Base-by-base conservation (phyloP, 371 early-diverging fungal species). In the Actinomucor elegans region DNA sequence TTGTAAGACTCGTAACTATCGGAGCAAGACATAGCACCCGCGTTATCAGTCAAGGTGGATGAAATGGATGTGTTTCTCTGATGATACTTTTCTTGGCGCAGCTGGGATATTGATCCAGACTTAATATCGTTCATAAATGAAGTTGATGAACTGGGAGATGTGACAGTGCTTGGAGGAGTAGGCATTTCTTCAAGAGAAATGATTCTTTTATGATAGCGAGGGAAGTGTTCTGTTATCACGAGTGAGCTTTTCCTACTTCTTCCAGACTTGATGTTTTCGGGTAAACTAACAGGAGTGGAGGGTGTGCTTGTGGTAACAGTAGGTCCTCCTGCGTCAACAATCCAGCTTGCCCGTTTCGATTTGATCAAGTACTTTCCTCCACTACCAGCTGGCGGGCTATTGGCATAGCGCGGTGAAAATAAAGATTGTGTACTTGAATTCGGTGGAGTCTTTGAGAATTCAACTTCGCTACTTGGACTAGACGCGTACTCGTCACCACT, bases 351-450 rank as follows among this genome's bases (percentile, higher is more conserved):
- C 33, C 67, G 42, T 21, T 67, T 67, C 14, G 67, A 55, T 43
- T 61, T 66, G 2, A 59, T 34, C 59, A 63, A 59, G 32, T 59
- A 67, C 41, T 59, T 67, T 14, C 59, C 67, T 23, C 63, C 67
- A 48, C 59, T 67, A 14, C 67, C 63, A 26, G 56, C 44, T 9
- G 58, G 67, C 11, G 62, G 60, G 24, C 59, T 67, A 6, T 59
- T 48, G 2, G 49, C 28, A 53, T 60, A 61, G 8, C 64, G 57
- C 12, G 57, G 48, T 12, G 57, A 58, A 28, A 49, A 41, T n/a
- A 52, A 23, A 3, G 27, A 21, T 17, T 44, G 38, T 26, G 47
- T 35, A 38, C 24, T 52, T 4, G 51, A 21, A 12, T 27, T 35
- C 0, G 37, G 21, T 21, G 52, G 50, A 18, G 36, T 44, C 24